Evolutionary conservation across 352 stramenopile genomes (phyloP), one percentile per base, ranked within the genome.

Genomic region (Pythium chondricola): DNA sequence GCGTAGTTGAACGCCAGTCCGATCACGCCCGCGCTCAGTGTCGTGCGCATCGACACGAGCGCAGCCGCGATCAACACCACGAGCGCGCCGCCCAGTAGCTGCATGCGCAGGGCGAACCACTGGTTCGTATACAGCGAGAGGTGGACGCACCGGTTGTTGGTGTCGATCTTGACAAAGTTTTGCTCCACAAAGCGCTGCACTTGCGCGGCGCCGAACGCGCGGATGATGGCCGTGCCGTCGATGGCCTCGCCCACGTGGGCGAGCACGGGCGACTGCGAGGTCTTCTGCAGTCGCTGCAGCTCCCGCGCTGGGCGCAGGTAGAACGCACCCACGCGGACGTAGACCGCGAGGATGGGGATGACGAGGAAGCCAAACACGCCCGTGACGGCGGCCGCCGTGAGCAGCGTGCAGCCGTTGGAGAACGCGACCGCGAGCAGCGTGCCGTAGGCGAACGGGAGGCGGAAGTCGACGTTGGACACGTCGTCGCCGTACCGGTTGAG

Each of bases 391-490:
- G 83, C 59, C 4, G 96, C 92, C 3, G 86, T 89, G 17, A 85
- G 61, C 14, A 97, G 63, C 35, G 71, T 87, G 45, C 86, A 93
- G 10, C 84, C 70, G 27, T 78, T 95, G 6, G 68, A 82, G 21
- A 89, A 82, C 27, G 74, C 73, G n/a, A 96, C 74, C 13, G 81
- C 80, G 10, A 97, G 54, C 50, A 83, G 77, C 29, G 63, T 61
- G 27, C 67, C 74, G 48, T 69, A 64, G 16, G 71, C 60, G 35
- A 81, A 70, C 40, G 80, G 76, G 21, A 94, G 48, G n/a, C 95
- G 80, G 5, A 95, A 72, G 77, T 98, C 93, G 40, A 98, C 66
- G 39, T 85, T 94, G 48, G 95, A 88, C 57, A 98, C 94, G 64
- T 97, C 92, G 16, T 85, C 88, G 24, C 71, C 71, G 71, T 96